Base-by-base conservation (phyloP, 2,329 filamentous ascomycete genomes). In the Xylariaceae sp. region DNA sequence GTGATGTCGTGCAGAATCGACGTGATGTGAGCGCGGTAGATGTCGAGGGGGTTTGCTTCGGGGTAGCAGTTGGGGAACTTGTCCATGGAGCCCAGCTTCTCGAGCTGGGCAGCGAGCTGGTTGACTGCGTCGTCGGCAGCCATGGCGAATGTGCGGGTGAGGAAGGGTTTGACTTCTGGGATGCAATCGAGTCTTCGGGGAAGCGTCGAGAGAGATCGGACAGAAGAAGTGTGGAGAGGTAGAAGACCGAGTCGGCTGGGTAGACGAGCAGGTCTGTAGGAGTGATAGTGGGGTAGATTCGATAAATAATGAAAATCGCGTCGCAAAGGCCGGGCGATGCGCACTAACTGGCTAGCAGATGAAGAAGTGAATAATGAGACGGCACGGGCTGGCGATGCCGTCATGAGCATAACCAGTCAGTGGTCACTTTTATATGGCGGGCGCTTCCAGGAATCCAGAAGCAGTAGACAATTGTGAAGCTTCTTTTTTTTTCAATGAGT, bases 1-100 rank as follows among this genome's bases (percentile, higher is more conserved):
- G 88, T 89, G 61, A 91, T 82, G 17, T 83, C 77, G 39, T 83
- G 77, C 47, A 95, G 77, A 53, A 89, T 77, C 48, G 87, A 80
- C 62, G 88, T 86, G 64, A 95, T 83, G 72, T 92, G 88, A 44
- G 86, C 84, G 61, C 90, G 83, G 80, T 92, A 95, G 61, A 93
- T 81, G 69, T 94, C 90, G 69, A 89, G 79, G 3, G 88, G 87
- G 76, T 94, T 94, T 67, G 82, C 76, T 35, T 87, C 81, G 57
- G 89, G 88, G 70, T 87, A 78, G 68, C 80, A 84, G 70, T 79
- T 79, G 45, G 84, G 80, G 70, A 78, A 86, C 60, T 71, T 72
- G 55, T 75, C 71, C 54, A 71, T 62, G 9, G 66, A 69, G 8
- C 57, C 62, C 30, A 71, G 64, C 61, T 65, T 52, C 54, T 63